These are phyloP conservation scores for Xylaria sp. DNA, from an alignment of 2,329 filamentous ascomycete genomes.

Conservation along the genomic window DNA sequence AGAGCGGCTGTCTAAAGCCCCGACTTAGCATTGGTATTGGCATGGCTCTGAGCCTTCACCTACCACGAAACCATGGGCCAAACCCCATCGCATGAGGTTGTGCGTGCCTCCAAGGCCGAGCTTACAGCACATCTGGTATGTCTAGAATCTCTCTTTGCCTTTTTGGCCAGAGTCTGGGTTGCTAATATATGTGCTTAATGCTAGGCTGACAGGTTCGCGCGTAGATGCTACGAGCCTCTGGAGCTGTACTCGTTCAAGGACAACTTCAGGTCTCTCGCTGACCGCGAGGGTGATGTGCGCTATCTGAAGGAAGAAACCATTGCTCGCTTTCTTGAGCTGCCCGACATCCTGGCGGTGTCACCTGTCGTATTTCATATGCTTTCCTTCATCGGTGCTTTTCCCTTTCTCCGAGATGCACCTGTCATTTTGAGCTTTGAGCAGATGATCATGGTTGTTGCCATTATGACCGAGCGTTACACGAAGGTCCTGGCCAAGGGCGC, in stretches of 20 bases:
- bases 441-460: conserved; percentile 76
- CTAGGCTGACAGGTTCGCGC: conserved; percentile 72
- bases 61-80: conserved; percentile 60
- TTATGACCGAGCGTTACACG: conserved; percentile 76
- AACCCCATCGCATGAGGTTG: conserved; percentile 59
- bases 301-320: conserved; percentile 79
- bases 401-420: conserved; percentile 76
- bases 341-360: conserved; percentile 74
- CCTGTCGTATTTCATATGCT: conserved; percentile 78
- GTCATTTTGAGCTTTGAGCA: conserved; percentile 76
- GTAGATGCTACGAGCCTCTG: conserved; percentile 76
- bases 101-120: conserved; percentile 62
- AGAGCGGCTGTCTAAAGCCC: background rate
- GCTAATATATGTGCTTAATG: conserved; percentile 11
- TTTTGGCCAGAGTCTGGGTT: background rate
- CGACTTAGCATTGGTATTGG: conserved; percentile 28
- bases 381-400: conserved; percentile 77
- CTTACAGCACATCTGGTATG: conserved; percentile 63
- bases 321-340: conserved; percentile 77
- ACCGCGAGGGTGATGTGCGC: conserved; percentile 68
- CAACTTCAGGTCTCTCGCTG: conserved; percentile 77
- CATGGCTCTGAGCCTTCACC: conserved; percentile 42
- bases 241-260: conserved; percentile 80
- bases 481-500: conserved; percentile 69
- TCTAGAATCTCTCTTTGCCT: conserved; percentile 31